Percentiles rank a stretch among this genome's conserved stretches.
phyloP scores from a whole-genome alignment of 345 rosid genomes.

The Hibiscus syriacus region DNA sequence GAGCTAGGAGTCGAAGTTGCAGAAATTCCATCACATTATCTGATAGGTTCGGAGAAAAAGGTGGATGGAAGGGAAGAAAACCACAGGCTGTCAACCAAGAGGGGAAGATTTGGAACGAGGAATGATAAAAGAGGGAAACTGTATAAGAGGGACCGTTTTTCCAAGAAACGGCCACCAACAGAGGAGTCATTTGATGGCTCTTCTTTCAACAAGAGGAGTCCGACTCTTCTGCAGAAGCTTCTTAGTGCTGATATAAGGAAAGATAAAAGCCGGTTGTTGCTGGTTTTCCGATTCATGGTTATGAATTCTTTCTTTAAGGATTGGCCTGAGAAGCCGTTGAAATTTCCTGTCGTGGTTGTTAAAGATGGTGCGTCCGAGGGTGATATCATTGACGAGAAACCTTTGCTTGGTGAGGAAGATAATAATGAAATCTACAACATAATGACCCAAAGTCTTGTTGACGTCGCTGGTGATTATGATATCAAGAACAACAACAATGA shows the following conservation, averaged over 20 bases:
- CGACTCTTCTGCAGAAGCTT: slow-evolving; percentile 80
- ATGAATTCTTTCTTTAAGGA: slow-evolving; percentile 60
- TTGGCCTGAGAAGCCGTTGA: slow-evolving; percentile 52
- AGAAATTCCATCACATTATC: slow-evolving; percentile 72
- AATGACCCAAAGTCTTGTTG: slow-evolving; percentile 1
- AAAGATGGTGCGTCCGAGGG: slow-evolving; percentile 39
- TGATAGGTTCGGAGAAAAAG: slow-evolving; percentile 38
- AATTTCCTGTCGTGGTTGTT: slow-evolving; percentile 44
- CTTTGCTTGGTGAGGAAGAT: slow-evolving; percentile 9
- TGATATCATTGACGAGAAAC: slow-evolving; percentile 22
- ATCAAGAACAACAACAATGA: background rate
- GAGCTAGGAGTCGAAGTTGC: slow-evolving; percentile 90
- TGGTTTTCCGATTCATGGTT: slow-evolving; percentile 67
- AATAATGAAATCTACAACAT: slow-evolving; percentile 10
- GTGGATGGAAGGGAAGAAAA: slow-evolving; percentile 22
- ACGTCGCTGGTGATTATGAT: slow-evolving; percentile 7
- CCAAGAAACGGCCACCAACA: slow-evolving; percentile 21
- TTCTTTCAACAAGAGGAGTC: slow-evolving; percentile 29
- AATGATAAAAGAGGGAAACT: slow-evolving; percentile 38
- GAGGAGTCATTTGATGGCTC: slow-evolving; percentile 22
- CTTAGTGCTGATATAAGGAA: slow-evolving; percentile 57
- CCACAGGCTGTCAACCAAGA: slow-evolving; percentile 21
- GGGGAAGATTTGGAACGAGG: slow-evolving; percentile 32
- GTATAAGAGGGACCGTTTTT: slow-evolving; percentile 25
- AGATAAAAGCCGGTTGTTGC: slow-evolving; percentile 58